Base-by-base conservation (phyloP, 139 green algal species). In the Chlorella sorokiniana region DNA sequence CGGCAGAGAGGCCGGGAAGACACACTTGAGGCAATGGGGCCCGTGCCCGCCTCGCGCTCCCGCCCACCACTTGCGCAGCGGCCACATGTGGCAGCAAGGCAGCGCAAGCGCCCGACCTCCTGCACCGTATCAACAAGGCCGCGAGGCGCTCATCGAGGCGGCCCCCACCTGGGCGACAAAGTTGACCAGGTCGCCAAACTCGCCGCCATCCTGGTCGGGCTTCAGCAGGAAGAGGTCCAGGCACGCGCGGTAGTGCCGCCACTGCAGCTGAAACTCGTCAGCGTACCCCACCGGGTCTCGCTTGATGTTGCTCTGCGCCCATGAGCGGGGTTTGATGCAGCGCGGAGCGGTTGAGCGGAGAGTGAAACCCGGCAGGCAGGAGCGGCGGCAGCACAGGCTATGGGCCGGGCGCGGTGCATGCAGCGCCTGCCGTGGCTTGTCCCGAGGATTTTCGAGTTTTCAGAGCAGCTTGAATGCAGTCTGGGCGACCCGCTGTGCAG, bases 191-290 rank as follows among this genome's bases (percentile, higher is more conserved):
- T 97, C 92, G 0, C 72, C 87, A 82, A 99, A 97, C 68, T 98
- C 94, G 41, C 86, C 83, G 41, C 77, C 86, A 27, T 95, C 89
- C 75, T 96, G 91, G 78, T 78, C 90, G 27, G 96, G 96, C 38
- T 94, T 93, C 44, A 98, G 88, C 63, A 88, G 84, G 85, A 99
- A 98, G 2, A 99, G 80, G 20, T 89, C 81, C 70, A 97, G 84
- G 62, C 89, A 87, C 0, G 96, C 94, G 77, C 94, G 76, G 87
- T 96, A 99, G 84, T 99, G 95, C 1, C 84, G 48, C 52, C 76
- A 89, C 88, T 97, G 95, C 59, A 98, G 67, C 70, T 89, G 33
- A 69, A 99, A 98, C 84, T 99, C 96, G 64, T 98, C 93, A 10
- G 84, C 83, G 85, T 99, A 98, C 37, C 96, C 93, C 33, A 95